phyloP scores from a whole-genome alignment of 2,329 filamentous ascomycete species.

The Chaetomiaceae sp. region DNA sequence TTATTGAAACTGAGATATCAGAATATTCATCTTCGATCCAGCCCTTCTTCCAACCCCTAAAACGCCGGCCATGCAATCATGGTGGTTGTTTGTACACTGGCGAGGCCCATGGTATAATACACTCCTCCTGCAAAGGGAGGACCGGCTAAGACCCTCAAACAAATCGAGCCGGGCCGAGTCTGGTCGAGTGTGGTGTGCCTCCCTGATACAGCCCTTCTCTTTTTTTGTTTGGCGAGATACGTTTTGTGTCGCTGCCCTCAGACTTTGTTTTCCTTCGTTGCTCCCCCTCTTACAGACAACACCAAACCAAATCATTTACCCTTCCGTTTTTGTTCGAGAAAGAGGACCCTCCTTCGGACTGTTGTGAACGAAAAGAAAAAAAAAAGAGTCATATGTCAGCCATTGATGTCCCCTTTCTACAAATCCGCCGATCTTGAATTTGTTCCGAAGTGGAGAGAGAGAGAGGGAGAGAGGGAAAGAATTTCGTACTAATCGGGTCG shows the following conservation, averaged over 20 bases:
- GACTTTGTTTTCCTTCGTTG: neutral
- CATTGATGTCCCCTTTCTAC: neutral
- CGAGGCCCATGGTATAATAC: conserved; percentile 18
- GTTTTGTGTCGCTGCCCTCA: neutral
- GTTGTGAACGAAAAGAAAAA: neutral
- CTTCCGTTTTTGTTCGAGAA: conserved; percentile 87
- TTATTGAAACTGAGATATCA: no score
- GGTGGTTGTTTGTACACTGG: conserved; percentile 15
- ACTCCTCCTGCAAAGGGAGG: neutral
- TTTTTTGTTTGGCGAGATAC: neutral
- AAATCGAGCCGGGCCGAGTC: neutral
- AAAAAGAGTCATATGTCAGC: no score
- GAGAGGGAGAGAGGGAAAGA: neutral
- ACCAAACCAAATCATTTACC: conserved; percentile 40
- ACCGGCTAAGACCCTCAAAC: neutral
- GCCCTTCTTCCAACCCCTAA: conserved; percentile 7
- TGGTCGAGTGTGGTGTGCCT: neutral
- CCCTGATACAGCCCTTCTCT: neutral
- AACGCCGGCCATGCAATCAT: conserved; percentile 20
- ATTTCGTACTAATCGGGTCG: conserved; percentile 82
- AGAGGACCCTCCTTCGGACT: conserved; percentile 95
- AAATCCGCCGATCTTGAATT: no score
- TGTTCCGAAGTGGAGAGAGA: no score
- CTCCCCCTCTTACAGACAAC: neutral
- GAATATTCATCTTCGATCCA: no score